phyloP scores from a whole-genome alignment of 345 rosid species.

The Kernera saxatilis region DNA sequence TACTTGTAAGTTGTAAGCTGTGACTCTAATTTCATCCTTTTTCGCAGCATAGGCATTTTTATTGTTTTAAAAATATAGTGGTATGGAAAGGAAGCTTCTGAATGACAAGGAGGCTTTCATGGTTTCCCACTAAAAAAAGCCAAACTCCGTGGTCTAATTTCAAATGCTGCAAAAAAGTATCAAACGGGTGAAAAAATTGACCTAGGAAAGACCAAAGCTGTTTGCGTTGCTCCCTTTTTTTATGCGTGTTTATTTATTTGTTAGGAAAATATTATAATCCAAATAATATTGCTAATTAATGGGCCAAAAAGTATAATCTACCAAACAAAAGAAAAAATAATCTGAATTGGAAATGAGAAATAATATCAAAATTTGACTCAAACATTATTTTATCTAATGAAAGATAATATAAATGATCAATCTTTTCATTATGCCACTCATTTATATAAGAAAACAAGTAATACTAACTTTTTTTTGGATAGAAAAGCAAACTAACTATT shows the following conservation, averaged over 20 bases:
- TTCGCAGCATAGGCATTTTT: not conserved
- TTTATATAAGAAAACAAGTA: not conserved
- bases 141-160: not conserved
- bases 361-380: too few relatives aligned
- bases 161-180: not conserved
- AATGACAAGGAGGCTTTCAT: not conserved
- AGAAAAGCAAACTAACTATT: not conserved
- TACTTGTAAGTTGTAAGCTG: not conserved
- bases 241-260: too few relatives aligned
- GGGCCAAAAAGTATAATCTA: not conserved
- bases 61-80: not conserved
- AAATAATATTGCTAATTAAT: not conserved
- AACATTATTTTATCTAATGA: not conserved
- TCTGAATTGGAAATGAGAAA: too few relatives aligned
- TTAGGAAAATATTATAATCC: too few relatives aligned
- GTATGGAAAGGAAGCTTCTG: not conserved
- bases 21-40: not conserved
- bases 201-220: not conserved
- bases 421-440: not conserved
- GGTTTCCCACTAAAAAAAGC: not conserved
- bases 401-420: not conserved
- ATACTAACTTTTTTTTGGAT: not conserved
- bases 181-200: not conserved
- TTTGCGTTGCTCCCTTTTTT: not conserved
- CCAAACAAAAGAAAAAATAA: not conserved